Conservation (phyloP, 2,329 filamentous ascomycete species). For the Fusarium penzigii region DNA sequence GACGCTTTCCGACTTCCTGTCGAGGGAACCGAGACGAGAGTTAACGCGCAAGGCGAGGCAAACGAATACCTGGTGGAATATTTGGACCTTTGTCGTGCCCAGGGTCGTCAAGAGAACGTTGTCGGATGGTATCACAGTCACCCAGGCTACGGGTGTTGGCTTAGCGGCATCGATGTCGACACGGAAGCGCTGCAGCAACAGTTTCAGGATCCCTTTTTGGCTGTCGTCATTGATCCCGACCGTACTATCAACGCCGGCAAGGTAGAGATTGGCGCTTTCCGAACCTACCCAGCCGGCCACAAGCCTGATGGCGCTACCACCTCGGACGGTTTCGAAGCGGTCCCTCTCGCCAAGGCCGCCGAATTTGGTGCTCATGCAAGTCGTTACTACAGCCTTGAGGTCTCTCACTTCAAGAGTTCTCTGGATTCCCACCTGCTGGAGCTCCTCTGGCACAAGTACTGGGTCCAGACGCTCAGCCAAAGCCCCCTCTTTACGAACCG, state of each 20-base stretch:
- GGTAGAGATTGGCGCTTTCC: slow-evolving; percentile 95
- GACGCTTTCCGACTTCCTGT: slow-evolving; percentile 93
- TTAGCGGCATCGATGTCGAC: slow-evolving; percentile 90
- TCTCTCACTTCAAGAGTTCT: slow-evolving; percentile 92
- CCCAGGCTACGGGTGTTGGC: slow-evolving; percentile 97
- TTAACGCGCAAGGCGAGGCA: slow-evolving; percentile 93
- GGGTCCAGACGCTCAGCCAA: slow-evolving; percentile 93
- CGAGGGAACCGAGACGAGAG: slow-evolving; percentile 96
- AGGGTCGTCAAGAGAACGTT: slow-evolving; percentile 80
- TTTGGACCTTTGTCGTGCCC: slow-evolving; percentile 73
- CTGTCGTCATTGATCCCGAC: slow-evolving; percentile 95
- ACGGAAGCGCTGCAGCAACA: slow-evolving; percentile 86
- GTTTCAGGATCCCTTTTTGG: slow-evolving; percentile 88
- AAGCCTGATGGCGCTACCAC: slow-evolving; percentile 44
- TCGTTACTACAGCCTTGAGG: slow-evolving; percentile 87
- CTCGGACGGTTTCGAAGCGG: slow-evolving; percentile 67
- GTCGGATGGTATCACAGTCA: slow-evolving; percentile 99
- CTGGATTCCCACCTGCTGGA: slow-evolving; percentile 86
- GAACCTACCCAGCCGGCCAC: slow-evolving; percentile 81
- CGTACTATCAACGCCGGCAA: slow-evolving; percentile 92
- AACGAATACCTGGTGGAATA: slow-evolving; percentile 97
- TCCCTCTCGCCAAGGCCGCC: slow-evolving; percentile 89
- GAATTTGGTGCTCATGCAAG: slow-evolving; percentile 93
- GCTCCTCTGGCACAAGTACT: slow-evolving; percentile 97
- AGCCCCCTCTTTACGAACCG: slow-evolving; percentile 89